Conservation (phyloP, 2,329 filamentous ascomycete genomes). For the Botrytis galanthina region DNA sequence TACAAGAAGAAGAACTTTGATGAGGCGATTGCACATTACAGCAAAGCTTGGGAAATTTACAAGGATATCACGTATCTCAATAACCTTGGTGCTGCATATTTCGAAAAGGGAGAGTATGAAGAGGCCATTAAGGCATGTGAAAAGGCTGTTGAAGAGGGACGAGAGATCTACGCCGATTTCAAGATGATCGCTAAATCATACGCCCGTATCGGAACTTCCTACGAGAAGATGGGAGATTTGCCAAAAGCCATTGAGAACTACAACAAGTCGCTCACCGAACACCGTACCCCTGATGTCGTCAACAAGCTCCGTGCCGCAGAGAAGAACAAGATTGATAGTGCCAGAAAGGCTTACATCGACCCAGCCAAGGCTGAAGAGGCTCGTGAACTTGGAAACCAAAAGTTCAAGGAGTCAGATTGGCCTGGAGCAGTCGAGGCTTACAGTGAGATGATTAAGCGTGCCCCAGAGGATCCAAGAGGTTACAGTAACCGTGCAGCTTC, state of each 20-base stretch:
- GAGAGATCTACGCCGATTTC: constrained; percentile 89
- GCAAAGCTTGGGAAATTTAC: constrained; percentile 87
- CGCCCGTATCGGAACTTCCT: constrained; percentile 87
- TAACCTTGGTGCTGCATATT: constrained; percentile 90
- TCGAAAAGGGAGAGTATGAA: constrained; percentile 93
- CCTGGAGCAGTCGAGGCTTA: constrained; percentile 93
- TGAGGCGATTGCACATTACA: constrained; percentile 89
- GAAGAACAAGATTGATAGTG: constrained; percentile 75
- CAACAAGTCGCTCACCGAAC: constrained; percentile 91
- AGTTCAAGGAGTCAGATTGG: constrained; percentile 97
- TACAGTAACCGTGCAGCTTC: constrained; percentile 98
- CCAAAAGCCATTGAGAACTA: constrained; percentile 81
- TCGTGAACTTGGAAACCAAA: constrained; percentile 89
- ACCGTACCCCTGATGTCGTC: constrained; percentile 91
- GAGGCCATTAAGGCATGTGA: constrained; percentile 83
- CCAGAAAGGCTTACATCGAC: constrained; percentile 80
- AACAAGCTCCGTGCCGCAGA: constrained; percentile 89
- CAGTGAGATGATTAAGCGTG: constrained; percentile 93
- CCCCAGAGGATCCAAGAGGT: constrained; percentile 86
- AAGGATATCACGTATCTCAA: constrained; percentile 98
- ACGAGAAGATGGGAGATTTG: constrained; percentile 86
- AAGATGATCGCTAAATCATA: constrained; percentile 99
- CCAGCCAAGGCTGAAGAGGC: constrained; percentile 92
- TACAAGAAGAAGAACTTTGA: constrained; percentile 99
- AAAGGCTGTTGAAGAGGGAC: constrained; percentile 85